Percentiles rank a stretch among this genome's conserved stretches.
These are phyloP conservation scores for Pisolithus microcarpus DNA, from an alignment of 768 basidiomycete genomes.

Conservation along the genomic window DNA sequence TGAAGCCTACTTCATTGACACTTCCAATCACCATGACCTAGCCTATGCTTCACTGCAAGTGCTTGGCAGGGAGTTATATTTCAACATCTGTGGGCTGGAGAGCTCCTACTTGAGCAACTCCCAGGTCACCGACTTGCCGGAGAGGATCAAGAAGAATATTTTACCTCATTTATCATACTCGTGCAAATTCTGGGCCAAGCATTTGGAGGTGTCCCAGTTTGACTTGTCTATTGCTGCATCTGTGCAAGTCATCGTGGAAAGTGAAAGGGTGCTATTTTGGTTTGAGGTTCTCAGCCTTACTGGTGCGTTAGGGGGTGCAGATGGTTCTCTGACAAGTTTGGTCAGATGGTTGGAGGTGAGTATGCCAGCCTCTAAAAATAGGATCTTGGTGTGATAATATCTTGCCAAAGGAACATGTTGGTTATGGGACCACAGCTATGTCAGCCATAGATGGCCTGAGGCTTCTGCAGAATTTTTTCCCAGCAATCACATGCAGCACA, in stretches of 20 bases:
- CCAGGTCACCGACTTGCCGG: slow-evolving; percentile 9
- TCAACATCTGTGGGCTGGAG: slow-evolving; percentile 30
- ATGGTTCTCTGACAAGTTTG: background rate
- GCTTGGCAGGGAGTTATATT: slow-evolving; percentile 24
- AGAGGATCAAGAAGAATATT: background rate
- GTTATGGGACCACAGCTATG: background rate
- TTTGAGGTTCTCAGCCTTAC: slow-evolving; percentile 1
- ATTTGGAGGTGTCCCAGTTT: background rate
- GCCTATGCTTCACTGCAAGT: slow-evolving; percentile 16
- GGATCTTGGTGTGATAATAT: background rate
- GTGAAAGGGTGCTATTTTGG: slow-evolving; percentile 6
- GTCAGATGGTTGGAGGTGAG: background rate
- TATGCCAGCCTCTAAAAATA: background rate
- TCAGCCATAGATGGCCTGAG: slow-evolving; percentile 2
- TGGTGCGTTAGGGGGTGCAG: background rate
- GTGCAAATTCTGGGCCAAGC: slow-evolving; percentile 9
- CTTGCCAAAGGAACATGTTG: background rate
- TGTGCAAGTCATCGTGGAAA: slow-evolving; percentile 1
- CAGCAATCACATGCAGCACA: background rate
- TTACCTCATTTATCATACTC: slow-evolving; percentile 3
- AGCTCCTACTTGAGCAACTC: slow-evolving; percentile 24
- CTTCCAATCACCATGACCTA: slow-evolving; percentile 12
- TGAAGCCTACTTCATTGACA: slow-evolving; percentile 8
- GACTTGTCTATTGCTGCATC: background rate
- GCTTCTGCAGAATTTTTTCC: slow-evolving; percentile 11